phyloP scores from a whole-genome alignment of 257 asterid species.

The Solanum arcanum region DNA sequence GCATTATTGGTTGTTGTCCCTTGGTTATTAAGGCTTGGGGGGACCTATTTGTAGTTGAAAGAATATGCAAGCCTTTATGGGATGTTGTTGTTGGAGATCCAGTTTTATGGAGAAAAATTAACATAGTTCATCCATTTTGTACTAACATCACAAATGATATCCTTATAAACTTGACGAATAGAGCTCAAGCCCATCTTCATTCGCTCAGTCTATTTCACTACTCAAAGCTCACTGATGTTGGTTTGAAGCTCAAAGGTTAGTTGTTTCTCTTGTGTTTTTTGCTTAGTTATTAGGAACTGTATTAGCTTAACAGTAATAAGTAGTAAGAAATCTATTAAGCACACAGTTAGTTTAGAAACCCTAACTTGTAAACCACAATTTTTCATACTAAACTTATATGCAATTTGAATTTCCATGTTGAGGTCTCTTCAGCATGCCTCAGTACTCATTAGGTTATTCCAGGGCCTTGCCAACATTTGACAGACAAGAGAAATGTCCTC shows the following conservation, averaged over 20 bases:
- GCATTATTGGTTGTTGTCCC: conserved; percentile 30
- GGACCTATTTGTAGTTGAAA: conserved; percentile 57
- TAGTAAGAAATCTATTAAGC: neutral
- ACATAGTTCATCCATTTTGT: conserved; percentile 29
- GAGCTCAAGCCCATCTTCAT: conserved; percentile 57
- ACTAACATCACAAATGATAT: conserved; percentile 30
- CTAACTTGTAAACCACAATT: no score
- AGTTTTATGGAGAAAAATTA: conserved; percentile 52
- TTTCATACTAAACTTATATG: no score
- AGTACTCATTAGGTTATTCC: no score
- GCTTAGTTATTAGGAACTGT: neutral
- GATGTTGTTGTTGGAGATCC: conserved; percentile 50
- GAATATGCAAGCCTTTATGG: conserved; percentile 52
- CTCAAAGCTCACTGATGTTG: conserved; percentile 31
- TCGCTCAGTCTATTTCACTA: conserved; percentile 49
- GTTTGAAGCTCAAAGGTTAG: conserved; percentile 58
- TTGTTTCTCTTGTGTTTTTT: neutral
- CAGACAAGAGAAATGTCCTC: no score
- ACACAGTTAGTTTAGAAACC: conserved; percentile 27
- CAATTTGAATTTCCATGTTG: no score
- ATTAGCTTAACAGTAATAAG: no score
- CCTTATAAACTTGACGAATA: conserved; percentile 44
- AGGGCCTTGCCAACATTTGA: no score
- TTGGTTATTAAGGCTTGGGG: conserved; percentile 37
- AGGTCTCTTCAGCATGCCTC: no score